Base-by-base conservation (phyloP, 2,329 filamentous ascomycete genomes). In the Didymosphaeria variabile region DNA sequence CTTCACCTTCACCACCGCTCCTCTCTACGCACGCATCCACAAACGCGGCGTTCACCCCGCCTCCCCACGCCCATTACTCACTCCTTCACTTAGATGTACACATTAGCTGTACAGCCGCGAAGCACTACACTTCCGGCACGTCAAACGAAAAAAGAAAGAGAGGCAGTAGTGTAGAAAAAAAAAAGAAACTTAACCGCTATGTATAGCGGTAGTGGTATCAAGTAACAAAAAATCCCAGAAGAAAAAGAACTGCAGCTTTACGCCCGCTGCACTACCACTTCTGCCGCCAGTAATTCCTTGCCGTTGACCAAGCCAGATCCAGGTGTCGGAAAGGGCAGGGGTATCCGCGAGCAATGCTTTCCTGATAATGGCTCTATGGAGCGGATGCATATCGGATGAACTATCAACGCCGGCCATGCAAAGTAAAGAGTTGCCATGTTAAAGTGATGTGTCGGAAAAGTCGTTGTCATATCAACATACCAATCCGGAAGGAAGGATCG, bases 321-420 rank as follows among this genome's bases (percentile, higher is more conserved):
- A 10, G 15, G 15, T 23, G 38, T 45, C 29, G 34, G 46, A 52
- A 45, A 49, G 38, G 49, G 29, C 44, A 57, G 15, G 45, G 55
- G 55, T n/a, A 52, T 21, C 21, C 53, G 23, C 50, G 21, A 58
- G n/a, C 50, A 21, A 58, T 57, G 49, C 46, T 44, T 36, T 61
- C 21, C 29, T 13, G 38, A n/a, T 19, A 51, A 42, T 3, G 32
- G 52, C 42, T 45, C 42, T 13, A 17, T 19, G 13, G 13, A 44
- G 31, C 17, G 13, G n/a, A 21, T 21, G 17, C 38, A n/a, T 34
- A 44, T 51, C 50, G 31, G 40, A 26, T 31, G 12, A 45, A 45
- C n/a, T 45, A 45, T 17, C 36, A 59, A 62, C 60, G 60, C 60
- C 60, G 40, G 19, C 36, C 54, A 62, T 62, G 60, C 60, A 59